These are phyloP conservation scores for Ormosia emarginata DNA, from an alignment of 306 rosid species.

Conservation along the genomic window DNA sequence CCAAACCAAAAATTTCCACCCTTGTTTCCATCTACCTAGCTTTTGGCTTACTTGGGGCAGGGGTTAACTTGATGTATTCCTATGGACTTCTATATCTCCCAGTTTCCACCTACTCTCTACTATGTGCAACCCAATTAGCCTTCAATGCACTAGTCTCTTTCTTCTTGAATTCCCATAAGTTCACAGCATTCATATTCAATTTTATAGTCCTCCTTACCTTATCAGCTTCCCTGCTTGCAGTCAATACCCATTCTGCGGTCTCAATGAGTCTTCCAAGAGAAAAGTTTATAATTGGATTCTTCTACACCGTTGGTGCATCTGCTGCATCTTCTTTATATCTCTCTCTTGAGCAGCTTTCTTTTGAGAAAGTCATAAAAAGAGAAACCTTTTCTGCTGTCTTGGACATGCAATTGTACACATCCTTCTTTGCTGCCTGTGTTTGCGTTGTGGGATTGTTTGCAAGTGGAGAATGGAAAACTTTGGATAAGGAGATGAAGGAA, in stretches of 20 bases:
- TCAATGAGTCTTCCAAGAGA: slow-evolving; percentile 1
- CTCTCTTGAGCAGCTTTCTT: slow-evolving; percentile 50
- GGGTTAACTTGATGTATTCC: slow-evolving; percentile 53
- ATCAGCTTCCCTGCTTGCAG: slow-evolving; percentile 52
- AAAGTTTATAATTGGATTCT: slow-evolving; percentile 41
- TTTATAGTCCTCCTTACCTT: slow-evolving; percentile 53
- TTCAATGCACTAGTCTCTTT: slow-evolving; percentile 58
- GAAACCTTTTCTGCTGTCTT: slow-evolving; percentile 45
- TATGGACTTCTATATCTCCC: slow-evolving; percentile 62
- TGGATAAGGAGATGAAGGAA: slow-evolving; percentile 44
- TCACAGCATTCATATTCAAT: slow-evolving; percentile 51
- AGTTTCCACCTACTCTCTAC: slow-evolving; percentile 56
- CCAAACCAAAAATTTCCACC: slow-evolving; percentile 14
- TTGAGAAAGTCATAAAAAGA: slow-evolving; percentile 46
- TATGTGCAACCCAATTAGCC: slow-evolving; percentile 63
- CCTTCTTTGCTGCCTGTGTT: slow-evolving; percentile 39
- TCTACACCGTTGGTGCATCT: slow-evolving; percentile 54
- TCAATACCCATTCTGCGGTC: slow-evolving; percentile 41
- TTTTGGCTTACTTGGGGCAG: slow-evolving; percentile 42
- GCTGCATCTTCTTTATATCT: slow-evolving; percentile 48
- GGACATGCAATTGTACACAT: slow-evolving; percentile 48
- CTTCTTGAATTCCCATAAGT: slow-evolving; percentile 53
- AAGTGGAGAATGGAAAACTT: slow-evolving; percentile 55
- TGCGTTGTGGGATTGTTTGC: slow-evolving; percentile 53
- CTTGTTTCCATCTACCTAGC: slow-evolving; percentile 28